Evolutionary conservation across 192 early-diverging fungal species (phyloP).

Genomic region (Umbelopsis vinacea): DNA sequence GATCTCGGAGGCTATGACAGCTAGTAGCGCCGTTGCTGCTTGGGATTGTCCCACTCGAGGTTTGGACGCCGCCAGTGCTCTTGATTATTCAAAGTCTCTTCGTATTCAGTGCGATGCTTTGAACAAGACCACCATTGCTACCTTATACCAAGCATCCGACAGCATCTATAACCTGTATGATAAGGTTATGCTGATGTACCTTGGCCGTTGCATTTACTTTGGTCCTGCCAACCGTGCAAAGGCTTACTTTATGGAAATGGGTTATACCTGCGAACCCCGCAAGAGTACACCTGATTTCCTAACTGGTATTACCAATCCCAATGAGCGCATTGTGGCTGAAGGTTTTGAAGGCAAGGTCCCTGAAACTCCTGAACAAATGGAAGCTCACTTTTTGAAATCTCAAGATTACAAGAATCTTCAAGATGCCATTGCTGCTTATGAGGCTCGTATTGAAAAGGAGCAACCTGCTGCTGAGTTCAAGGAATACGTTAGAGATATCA

Average conservation of each 20-base stretch:
- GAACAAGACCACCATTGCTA: constrained; percentile 56
- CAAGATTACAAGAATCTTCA: constrained; percentile 40
- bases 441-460: constrained; percentile 32
- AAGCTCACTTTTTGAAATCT: constrained; percentile 51
- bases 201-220: constrained; percentile 69
- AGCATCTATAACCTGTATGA: constrained; percentile 74
- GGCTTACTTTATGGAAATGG: constrained; percentile 61
- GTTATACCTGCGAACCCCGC: constrained; percentile 61
- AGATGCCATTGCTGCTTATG: constrained; percentile 46
- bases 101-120: constrained; percentile 70
- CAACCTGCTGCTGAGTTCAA: constrained; percentile 40
- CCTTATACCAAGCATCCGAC: constrained; percentile 75
- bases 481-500: constrained; percentile 55
- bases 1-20: constrained; percentile 70
- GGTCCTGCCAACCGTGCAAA: constrained; percentile 62
- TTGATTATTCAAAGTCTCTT: constrained; percentile 72
- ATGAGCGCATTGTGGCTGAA: constrained; percentile 46
- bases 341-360: constrained; percentile 64
- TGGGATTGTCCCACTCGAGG: constrained; percentile 66
- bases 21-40: constrained; percentile 49
- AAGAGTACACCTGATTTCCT: constrained; percentile 72
- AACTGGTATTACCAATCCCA: constrained; percentile 67
- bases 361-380: constrained; percentile 66
- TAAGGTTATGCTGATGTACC: constrained; percentile 62
- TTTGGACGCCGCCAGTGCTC: constrained; percentile 74